Base-by-base conservation (phyloP, 2,329 filamentous ascomycete genomes). In the Beauveria medogensis region DNA sequence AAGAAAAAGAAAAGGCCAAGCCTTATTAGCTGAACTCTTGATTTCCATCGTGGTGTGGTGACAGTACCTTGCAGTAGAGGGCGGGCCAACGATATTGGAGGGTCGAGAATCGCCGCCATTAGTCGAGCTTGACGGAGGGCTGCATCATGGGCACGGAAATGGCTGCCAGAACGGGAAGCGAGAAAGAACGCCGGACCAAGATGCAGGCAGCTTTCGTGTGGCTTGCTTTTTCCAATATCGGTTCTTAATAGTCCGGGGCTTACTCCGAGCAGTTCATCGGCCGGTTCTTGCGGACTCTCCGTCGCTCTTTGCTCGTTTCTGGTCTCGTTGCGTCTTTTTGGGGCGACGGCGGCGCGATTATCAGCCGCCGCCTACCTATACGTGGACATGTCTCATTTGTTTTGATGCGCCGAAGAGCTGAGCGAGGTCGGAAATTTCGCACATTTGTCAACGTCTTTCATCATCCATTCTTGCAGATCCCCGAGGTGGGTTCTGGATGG, bases 391-490 rank as follows among this genome's bases (percentile, higher is more conserved):
- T 20, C 43, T 46, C 6, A 16, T 9, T 20, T 26, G 18, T 18
- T 9, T 34, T 26, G 24, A 34, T 55, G 26, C 40, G 26, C 54
- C 54, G 54, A 46, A 46, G n/a, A 47, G 22, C 40, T 34, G 37
- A 22, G 22, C 44, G 44, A 57, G 16, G 14, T 26, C 26, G 40
- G 40, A 8, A 28, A 34, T 47, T 55, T 47, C 53, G 24, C 52
- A 26, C 34, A 54, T 47, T 47, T 55, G n/a, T 44, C 40, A n/a
- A 12, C 22, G 22, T 28, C 48, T 56, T 34, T 43, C 20, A 12
- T 53, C 50, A 20, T 59, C 40, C 57, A 59, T 48, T 46, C 26
- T 37, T 26, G 56, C 40, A 52, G 56, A 59, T 59, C 56, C 47
- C 22, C 34, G 14, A 22, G 48, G 56, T 52, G 48, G 56, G 56